These are phyloP conservation scores for Suhomyces kunorum DNA, from an alignment of 1,139 yeast genomes.

Conservation along the genomic window DNA sequence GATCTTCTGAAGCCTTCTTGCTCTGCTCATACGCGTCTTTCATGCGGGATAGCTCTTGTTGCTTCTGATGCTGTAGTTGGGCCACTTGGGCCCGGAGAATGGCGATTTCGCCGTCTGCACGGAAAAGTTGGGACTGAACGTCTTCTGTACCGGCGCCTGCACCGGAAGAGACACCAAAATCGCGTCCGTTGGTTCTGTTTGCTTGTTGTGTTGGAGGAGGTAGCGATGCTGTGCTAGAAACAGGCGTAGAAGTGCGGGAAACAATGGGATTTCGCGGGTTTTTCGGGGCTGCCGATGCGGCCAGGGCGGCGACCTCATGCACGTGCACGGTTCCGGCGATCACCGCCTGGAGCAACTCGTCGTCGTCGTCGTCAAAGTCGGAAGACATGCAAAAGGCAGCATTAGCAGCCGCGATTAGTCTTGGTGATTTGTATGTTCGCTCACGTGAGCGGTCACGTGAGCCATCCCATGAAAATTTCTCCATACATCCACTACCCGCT, in stretches of 20 bases:
- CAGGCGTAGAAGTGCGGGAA: not conserved
- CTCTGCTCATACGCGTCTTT: slow-evolving; percentile 33
- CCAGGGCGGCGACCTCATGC: not conserved
- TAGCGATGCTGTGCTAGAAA: too few relatives aligned
- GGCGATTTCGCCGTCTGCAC: slow-evolving; percentile 77
- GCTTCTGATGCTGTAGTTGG: slow-evolving; percentile 47
- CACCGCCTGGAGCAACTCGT: slow-evolving; percentile 29
- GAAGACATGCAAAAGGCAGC: slow-evolving; percentile 16
- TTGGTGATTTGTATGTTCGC: not conserved
- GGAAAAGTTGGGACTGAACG: slow-evolving; percentile 34
- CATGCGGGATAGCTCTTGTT: slow-evolving; percentile 45
- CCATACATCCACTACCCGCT: slow-evolving; percentile 1
- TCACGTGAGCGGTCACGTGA: slow-evolving; percentile 9
- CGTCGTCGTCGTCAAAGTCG: slow-evolving; percentile 46
- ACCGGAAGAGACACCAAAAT: not conserved
- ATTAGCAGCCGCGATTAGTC: not conserved
- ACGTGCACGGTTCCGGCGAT: slow-evolving; percentile 17
- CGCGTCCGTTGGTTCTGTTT: not conserved
- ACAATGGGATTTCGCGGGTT: not conserved
- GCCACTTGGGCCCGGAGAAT: slow-evolving; percentile 66
- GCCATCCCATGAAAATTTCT: slow-evolving; percentile 10
- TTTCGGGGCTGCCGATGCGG: not conserved
- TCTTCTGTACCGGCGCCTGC: slow-evolving; percentile 6
- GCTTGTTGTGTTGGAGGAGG: not conserved
- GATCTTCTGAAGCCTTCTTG: slow-evolving; percentile 40